phyloP scores from a whole-genome alignment of 345 rosid species.

The Gossypium ekmanianum region DNA sequence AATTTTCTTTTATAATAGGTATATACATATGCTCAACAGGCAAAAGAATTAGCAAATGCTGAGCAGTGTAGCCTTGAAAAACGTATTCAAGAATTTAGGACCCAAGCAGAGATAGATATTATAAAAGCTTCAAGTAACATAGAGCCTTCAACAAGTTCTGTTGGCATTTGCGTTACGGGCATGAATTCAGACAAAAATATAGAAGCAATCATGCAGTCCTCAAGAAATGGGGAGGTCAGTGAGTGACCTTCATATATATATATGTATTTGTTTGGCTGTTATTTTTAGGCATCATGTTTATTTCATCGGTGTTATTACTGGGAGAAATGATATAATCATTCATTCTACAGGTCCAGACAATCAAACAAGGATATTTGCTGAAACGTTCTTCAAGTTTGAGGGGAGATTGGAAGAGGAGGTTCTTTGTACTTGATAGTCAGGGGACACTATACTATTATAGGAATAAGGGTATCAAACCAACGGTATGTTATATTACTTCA shows the following conservation, averaged over 20 bases:
- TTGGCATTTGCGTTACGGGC: constrained; percentile 39
- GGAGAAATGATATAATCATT: constrained; percentile 12
- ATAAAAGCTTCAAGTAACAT: constrained; percentile 37
- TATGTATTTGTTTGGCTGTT: background rate
- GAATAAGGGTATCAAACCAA: constrained; percentile 53
- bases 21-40: constrained; percentile 72
- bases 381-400: constrained; percentile 69
- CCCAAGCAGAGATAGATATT: constrained; percentile 64
- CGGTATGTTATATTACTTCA: constrained; percentile 38
- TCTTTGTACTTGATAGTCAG: constrained; percentile 78
- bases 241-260: background rate
- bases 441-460: constrained; percentile 72
- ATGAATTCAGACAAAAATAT: constrained; percentile 40
- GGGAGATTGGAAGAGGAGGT: constrained; percentile 87
- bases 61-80: constrained; percentile 81
- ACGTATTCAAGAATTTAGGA: constrained; percentile 88
- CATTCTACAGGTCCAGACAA: constrained; percentile 45
- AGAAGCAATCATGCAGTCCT: constrained; percentile 54
- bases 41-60: constrained; percentile 69
- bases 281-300: background rate
- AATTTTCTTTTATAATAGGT: constrained; percentile 36
- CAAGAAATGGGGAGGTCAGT: constrained; percentile 64
- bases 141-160: constrained; percentile 42
- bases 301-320: background rate
- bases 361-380: constrained; percentile 77